These are phyloP conservation scores for Nicotiana rustica DNA, from an alignment of 305 asterid genomes.

Conservation along the genomic window DNA sequence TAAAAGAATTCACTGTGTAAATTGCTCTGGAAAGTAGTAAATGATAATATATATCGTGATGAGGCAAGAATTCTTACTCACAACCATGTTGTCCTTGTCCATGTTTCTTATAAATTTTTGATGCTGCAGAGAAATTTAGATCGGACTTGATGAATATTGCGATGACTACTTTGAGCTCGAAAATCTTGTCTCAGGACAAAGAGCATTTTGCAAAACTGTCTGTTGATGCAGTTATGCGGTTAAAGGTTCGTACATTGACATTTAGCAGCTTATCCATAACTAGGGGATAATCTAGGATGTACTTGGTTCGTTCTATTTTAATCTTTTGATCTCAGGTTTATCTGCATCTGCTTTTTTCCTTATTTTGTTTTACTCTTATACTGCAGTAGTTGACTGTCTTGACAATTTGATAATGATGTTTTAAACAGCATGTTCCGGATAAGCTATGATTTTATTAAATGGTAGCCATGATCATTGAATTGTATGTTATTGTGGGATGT, in stretches of 20 bases:
- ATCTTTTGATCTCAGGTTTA: background rate
- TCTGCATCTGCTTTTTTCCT: background rate
- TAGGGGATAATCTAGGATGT: background rate
- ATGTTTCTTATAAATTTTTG: background rate
- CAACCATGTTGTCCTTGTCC: background rate
- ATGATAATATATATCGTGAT: background rate
- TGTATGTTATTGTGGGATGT: too few relatives aligned
- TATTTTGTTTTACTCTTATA: background rate
- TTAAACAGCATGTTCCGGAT: background rate
- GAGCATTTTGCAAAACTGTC: constrained; percentile 83
- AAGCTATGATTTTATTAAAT: background rate
- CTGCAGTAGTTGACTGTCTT: background rate
- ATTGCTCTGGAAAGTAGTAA: background rate
- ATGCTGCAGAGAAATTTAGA: constrained; percentile 69
- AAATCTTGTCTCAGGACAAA: constrained; percentile 88
- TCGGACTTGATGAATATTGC: constrained; percentile 84
- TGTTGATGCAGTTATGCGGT: constrained; percentile 89
- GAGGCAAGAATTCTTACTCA: background rate
- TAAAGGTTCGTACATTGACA: constrained; percentile 59
- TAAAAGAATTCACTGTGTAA: background rate
- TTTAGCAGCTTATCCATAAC: constrained; percentile 31
- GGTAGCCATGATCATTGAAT: too few relatives aligned
- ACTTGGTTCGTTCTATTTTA: background rate
- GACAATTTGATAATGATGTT: background rate
- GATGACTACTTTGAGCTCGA: constrained; percentile 89